Percentiles rank a stretch among this genome's conserved stretches.
Evolutionary conservation across 1,139 yeast species (phyloP).

Genomic region (Hyphopichia burtonii): DNA sequence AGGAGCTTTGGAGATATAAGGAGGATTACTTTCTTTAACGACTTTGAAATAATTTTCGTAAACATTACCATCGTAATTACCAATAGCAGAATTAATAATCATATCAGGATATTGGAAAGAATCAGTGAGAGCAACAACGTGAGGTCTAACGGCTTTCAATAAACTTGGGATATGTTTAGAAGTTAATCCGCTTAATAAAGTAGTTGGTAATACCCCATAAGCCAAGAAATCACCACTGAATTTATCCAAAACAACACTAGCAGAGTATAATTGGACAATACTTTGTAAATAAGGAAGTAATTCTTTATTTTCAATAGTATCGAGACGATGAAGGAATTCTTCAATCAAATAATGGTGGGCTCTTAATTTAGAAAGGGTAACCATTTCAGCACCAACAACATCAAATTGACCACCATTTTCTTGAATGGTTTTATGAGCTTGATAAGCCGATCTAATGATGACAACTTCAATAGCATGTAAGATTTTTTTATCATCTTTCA

Average conservation of each 20-base stretch:
- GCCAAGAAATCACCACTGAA: constrained; percentile 44
- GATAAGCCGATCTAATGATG: constrained; percentile 38
- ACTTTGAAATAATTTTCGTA: constrained; percentile 45
- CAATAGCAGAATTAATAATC: constrained; percentile 44
- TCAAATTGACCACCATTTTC: constrained; percentile 36
- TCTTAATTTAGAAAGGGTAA: constrained; percentile 56
- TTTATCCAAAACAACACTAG: constrained; percentile 33
- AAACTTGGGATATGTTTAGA: constrained; percentile 32
- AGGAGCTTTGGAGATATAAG: constrained; percentile 37
- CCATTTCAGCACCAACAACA: constrained; percentile 57
- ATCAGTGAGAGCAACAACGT: constrained; percentile 46
- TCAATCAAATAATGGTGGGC: constrained; percentile 38
- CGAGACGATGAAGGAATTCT: constrained; percentile 29
- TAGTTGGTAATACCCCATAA: constrained; percentile 31
- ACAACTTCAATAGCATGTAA: constrained; percentile 42
- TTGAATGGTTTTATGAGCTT: constrained; percentile 30
- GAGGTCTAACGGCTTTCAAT: constrained; percentile 41
- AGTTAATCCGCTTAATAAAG: constrained; percentile 33
- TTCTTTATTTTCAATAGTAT: constrained; percentile 17
- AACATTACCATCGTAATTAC: constrained; percentile 45
- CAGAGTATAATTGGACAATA: constrained; percentile 29
- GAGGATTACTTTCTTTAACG: constrained; percentile 40
- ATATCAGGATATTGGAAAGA: constrained; percentile 49
- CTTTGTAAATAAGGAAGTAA: constrained; percentile 24
- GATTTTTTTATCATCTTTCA: constrained; percentile 31